Base-by-base conservation (phyloP, 1,284 basidiomycete species). In the Leccinum subrobustum region DNA sequence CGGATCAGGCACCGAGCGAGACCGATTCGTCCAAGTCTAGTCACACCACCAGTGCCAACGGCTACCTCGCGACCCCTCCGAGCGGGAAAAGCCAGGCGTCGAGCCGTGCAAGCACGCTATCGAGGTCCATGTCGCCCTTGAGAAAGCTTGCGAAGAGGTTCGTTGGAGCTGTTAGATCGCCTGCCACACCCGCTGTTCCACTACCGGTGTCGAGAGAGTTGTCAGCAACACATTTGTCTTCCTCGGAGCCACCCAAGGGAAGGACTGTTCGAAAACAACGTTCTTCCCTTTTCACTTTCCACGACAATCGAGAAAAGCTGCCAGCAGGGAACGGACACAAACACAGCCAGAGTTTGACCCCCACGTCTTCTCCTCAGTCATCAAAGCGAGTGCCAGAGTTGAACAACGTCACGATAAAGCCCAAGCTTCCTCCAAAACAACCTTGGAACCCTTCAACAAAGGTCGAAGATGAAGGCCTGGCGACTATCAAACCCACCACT, bases 391-490 rank as follows among this genome's bases (percentile, higher is more conserved):
- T 67, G 52, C 37, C 67, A 47, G 82, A 79, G 57, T 65, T 72
- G 14, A 77, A 79, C 64, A 78, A 80, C 62, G 63, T 70, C 37
- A 83, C 83, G 29, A 65, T 80, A 48, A 83, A 82, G 68, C 74
- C 78, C 52, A 70, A 67, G 35, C 56, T 68, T 47, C 33, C 51
- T 11, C 6, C 44, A 12, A 86, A 81, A 64, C 84, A 83, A 59
- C 76, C 76, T 23, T 93, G 91, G 91, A 93, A 93, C 68, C 82
- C 86, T 65, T 93, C 91, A 3, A 92, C 90, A 2, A 90, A 80
- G 69, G 80, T 92, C 14, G 78, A 84, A 53, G 59, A 73, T 4
- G 86, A 86, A 27, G 82, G 78, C 29, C 65, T 73, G 14, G 69
- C 68, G 33, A 83, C 83, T 4, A 70, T 83, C 59, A 86, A 83